Evolutionary conservation across 2,329 filamentous ascomycete genomes (phyloP), one percentile per base, ranked within the genome.

Genomic region (Decorospora gaudefroyi): DNA sequence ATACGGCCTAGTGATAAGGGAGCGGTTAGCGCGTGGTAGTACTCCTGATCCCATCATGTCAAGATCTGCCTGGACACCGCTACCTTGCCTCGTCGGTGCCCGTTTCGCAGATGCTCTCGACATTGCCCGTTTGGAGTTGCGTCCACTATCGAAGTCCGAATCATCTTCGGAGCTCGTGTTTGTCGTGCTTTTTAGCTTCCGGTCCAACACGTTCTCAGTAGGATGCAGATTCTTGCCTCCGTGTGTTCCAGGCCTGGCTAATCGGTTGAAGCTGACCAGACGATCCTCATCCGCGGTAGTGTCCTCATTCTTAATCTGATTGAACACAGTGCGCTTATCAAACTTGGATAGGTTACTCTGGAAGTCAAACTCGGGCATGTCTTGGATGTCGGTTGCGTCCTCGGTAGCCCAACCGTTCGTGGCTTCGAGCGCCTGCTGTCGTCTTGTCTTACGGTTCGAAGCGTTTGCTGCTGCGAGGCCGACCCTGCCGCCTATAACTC

Each of bases 291-390:
- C 91, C n/a, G 91, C 88, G 6, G 92, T 84, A 19, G 83, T 85
- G 60, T 97, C 92, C 43, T 95, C 89, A 55, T 88, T 89, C 47
- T 89, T 81, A 70, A 97, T 93, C 70, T 96, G 86, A 55, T 92
- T 87, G 66, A 99, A 99, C 6, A 97, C 83, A 1, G 85, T 85
- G 42, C 86, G 83, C 74, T 97, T 97, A 75, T 97, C 91, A 61
- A 97, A 97, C 64, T 96, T 95, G 32, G 89, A 91, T 21, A 97
- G 78, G 55, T 90, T 90, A 41, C 84, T 85, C 59, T 88, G 85
- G 62, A 97, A 97, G 69, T 97, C 92, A 60, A 97, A 97, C 49
- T 97, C 93, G 8, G 88, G 89, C 77, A 93, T 82, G 65, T 95
- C 92, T 71, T 92, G 88, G 15, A 93, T 88, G 65, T 97, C 93